Conservation (phyloP, 495 filamentous ascomycete genomes). For the Apodospora peruviana region DNA sequence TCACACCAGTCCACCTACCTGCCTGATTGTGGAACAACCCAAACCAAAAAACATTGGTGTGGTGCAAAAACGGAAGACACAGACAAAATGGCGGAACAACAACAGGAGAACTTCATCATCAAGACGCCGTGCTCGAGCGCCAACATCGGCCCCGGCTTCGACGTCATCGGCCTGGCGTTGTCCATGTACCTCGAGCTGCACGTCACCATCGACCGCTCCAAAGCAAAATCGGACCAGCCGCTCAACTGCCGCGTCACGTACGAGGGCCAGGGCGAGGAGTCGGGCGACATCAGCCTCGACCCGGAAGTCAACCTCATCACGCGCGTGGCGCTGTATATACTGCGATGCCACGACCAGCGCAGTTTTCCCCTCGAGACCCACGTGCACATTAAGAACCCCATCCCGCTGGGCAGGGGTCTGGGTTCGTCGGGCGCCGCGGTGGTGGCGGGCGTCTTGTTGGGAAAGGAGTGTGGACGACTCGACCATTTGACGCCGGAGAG, state of each 20-base stretch:
- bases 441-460: slow-evolving; percentile 86
- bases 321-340: slow-evolving; percentile 82
- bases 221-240: slow-evolving; percentile 47
- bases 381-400: slow-evolving; percentile 88
- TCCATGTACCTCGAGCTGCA: slow-evolving; percentile 83
- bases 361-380: slow-evolving; percentile 79
- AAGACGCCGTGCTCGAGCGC: slow-evolving; percentile 82
- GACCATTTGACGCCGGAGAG: slow-evolving; percentile 70
- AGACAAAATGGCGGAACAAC: slow-evolving; percentile 15
- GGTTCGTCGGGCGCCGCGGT: slow-evolving; percentile 92
- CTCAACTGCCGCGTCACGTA: slow-evolving; percentile 88
- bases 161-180: slow-evolving; percentile 91
- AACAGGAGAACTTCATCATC: slow-evolving; percentile 51
- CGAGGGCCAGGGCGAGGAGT: slow-evolving; percentile 71
- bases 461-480: slow-evolving; percentile 80
- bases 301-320: slow-evolving; percentile 87
- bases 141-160: slow-evolving; percentile 95
- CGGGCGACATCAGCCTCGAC: slow-evolving; percentile 67
- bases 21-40: neutral
- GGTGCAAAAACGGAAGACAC: neutral
- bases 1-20: no score
- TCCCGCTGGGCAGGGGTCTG: slow-evolving; percentile 83
- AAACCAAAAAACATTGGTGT: neutral
- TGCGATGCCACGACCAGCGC: slow-evolving; percentile 80
- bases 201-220: slow-evolving; percentile 59